Evolutionary conservation across 176 grass and related monocot species (phyloP).

Genomic region (Oryza rufipogon): DNA sequence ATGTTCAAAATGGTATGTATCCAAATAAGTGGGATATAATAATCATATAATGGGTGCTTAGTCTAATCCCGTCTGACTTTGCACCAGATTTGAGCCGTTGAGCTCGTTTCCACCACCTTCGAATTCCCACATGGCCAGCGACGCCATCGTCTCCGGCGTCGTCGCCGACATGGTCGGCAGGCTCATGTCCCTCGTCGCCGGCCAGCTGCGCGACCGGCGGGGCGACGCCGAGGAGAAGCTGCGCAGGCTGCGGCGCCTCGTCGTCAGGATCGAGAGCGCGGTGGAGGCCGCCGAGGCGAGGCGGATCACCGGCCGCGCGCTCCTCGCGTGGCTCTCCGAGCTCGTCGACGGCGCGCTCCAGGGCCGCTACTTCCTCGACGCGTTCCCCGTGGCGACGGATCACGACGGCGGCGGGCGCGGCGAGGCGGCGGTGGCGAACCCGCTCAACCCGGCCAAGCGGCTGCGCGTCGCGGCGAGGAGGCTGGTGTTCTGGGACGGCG

Average conservation of each 20-base stretch:
- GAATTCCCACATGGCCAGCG: slow-evolving; percentile 6
- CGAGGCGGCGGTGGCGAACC: too few species aligned
- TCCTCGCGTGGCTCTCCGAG: not conserved
- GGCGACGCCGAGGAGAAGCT: slow-evolving; percentile 27
- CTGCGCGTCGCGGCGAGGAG: slow-evolving; percentile 26
- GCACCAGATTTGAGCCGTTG: too few species aligned
- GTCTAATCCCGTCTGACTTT: too few species aligned
- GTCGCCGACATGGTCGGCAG: slow-evolving; percentile 18
- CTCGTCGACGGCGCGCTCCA: not conserved
- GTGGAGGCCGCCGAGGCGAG: slow-evolving; percentile 1
- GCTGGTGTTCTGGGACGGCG: not conserved
- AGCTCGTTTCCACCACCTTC: not conserved
- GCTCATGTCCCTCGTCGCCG: slow-evolving; percentile 18
- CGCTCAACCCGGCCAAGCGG: slow-evolving; percentile 15
- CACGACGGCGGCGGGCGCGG: too few species aligned
- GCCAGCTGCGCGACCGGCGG: not conserved
- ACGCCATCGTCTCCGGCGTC: slow-evolving; percentile 25
- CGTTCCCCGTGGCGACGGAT: too few species aligned
- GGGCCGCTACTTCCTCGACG: too few species aligned
- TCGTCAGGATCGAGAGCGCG: slow-evolving; percentile 24
- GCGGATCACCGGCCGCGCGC: slow-evolving; percentile 28
- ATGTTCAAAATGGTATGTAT: too few species aligned
- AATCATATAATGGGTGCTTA: too few species aligned
- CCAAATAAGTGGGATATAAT: too few species aligned
- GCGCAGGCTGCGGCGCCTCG: not conserved